Percentiles rank a stretch among this genome's conserved stretches.
Evolutionary conservation across 176 grass and related monocot species (phyloP).

Genomic region (Metroxylon sagu): DNA sequence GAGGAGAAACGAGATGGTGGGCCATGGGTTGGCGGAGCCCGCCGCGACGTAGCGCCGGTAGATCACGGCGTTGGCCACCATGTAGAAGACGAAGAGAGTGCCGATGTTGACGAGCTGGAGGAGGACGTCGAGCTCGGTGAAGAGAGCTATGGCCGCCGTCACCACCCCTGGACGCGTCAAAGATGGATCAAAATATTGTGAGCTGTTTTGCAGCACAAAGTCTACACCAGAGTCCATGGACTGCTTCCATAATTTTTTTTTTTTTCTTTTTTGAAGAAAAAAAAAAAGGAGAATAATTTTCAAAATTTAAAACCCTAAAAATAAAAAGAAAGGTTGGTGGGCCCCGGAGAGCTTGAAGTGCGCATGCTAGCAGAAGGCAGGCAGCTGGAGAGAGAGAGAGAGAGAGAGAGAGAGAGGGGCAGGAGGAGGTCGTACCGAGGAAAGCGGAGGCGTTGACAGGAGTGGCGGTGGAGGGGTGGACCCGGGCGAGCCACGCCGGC

Average conservation of each 20-base stretch:
- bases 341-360: too few species aligned
- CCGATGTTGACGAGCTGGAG: constrained; percentile 87
- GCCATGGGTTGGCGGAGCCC: constrained; percentile 23
- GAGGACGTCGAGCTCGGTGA: constrained; percentile 80
- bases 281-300: too few species aligned
- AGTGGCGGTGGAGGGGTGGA: constrained; percentile 55
- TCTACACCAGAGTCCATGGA: too few species aligned
- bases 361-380: too few species aligned
- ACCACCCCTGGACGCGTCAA: constrained; percentile 36
- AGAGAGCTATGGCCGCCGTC: constrained; percentile 72
- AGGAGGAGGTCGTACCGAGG: constrained; percentile 36
- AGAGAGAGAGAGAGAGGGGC: too few species aligned
- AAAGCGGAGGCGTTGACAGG: constrained; percentile 82
- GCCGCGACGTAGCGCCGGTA: constrained; percentile 63
- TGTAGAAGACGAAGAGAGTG: constrained; percentile 99
- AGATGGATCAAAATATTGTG: too few species aligned
- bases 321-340: too few species aligned
- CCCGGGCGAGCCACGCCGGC: constrained; percentile 71
- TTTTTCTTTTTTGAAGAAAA: too few species aligned
- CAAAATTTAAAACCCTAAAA: too few species aligned
- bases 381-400: too few species aligned
- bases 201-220: too few species aligned
- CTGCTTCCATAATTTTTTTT: too few species aligned
- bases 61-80: constrained; percentile 86
- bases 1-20: constrained; percentile 46